phyloP scores from a whole-genome alignment of 2,329 filamentous ascomycete species.

The Cercospora nicotianae region DNA sequence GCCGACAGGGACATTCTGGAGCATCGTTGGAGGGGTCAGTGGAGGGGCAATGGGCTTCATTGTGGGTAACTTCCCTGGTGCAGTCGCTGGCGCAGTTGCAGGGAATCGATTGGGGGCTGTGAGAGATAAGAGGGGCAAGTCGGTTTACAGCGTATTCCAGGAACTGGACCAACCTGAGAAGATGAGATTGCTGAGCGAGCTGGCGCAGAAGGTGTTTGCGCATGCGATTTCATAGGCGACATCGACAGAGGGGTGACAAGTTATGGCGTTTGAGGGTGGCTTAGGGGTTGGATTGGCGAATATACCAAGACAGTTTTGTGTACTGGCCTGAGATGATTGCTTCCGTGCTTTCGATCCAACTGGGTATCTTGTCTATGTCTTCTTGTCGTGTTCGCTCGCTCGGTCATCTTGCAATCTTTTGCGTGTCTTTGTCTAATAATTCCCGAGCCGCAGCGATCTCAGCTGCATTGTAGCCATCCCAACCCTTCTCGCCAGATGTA shows the following conservation, averaged over 20 bases:
- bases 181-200: constrained; percentile 74
- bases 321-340: not conserved
- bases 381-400: not conserved
- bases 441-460: constrained; percentile 72
- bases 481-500: constrained; percentile 61
- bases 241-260: not conserved
- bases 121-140: constrained; percentile 88
- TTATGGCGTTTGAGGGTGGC: not conserved
- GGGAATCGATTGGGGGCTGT: constrained; percentile 90
- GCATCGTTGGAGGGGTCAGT: constrained; percentile 77
- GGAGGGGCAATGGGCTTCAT: constrained; percentile 94
- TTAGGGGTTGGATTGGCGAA: constrained; percentile 2
- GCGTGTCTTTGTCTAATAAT: constrained; percentile 58
- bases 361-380: constrained; percentile 10
- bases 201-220: constrained; percentile 84
- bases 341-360: not conserved
- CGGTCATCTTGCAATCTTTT: constrained; percentile 37
- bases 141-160: constrained; percentile 88
- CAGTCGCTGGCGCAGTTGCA: constrained; percentile 85
- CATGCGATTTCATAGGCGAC: constrained; percentile 58
- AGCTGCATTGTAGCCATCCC: constrained; percentile 70
- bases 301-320: constrained; percentile 21
- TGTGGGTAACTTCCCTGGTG: constrained; percentile 84
- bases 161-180: constrained; percentile 82
- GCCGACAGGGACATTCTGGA: constrained; percentile 79